Conservation (phyloP, 768 basidiomycete genomes). For the Sistotremastrum suecicum region DNA sequence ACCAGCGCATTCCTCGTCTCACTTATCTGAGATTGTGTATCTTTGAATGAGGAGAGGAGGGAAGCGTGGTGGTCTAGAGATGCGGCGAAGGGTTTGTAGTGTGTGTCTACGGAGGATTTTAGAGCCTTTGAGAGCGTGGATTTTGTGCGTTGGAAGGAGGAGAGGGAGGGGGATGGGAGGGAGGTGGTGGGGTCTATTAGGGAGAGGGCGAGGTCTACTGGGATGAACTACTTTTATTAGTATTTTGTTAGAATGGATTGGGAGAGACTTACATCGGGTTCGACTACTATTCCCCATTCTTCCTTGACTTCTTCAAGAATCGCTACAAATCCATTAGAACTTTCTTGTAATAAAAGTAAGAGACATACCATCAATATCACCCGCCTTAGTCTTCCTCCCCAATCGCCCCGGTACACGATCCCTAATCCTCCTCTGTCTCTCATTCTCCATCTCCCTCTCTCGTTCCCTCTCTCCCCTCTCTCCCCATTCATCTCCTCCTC, state of each 20-base stretch:
- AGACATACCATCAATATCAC: conserved; percentile 73
- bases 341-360: background rate
- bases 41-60: conserved; percentile 54
- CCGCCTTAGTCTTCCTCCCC: conserved; percentile 41
- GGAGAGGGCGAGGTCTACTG: conserved; percentile 83
- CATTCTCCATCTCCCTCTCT: conserved; percentile 49
- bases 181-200: conserved; percentile 39
- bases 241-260: background rate
- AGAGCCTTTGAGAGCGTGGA: conserved; percentile 63
- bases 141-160: conserved; percentile 67
- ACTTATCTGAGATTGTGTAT: conserved; percentile 61
- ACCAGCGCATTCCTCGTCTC: conserved; percentile 56
- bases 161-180: conserved; percentile 1
- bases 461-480: conserved; percentile 38
- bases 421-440: conserved; percentile 53
- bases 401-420: conserved; percentile 51
- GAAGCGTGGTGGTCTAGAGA: conserved; percentile 82
- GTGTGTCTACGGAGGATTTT: conserved; percentile 80
- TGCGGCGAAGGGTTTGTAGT: conserved; percentile 92
- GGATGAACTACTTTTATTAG: conserved; percentile 56
- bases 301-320: conserved; percentile 76
- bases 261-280: conserved; percentile 49
- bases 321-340: conserved; percentile 27
- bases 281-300: conserved; percentile 81
- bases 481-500: conserved; percentile 42